These are phyloP conservation scores for Talaromyces stipitatus DNA, from an alignment of 495 filamentous ascomycete genomes.

Conservation along the genomic window DNA sequence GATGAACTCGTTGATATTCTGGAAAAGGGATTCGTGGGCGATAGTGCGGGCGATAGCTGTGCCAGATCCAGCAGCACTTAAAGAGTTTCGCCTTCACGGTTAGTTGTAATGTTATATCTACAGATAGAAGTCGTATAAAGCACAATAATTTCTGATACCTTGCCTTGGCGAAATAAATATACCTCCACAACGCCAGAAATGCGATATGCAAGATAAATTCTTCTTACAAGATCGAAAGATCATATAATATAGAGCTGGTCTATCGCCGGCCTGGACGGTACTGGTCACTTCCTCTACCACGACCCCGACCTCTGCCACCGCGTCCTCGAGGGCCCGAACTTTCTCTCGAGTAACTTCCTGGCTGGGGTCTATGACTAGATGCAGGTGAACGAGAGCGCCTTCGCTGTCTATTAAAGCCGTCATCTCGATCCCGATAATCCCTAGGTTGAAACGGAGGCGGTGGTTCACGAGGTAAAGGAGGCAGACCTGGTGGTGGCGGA, in stretches of 20 bases:
- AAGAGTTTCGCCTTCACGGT: neutral
- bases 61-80: neutral
- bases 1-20: slow-evolving; percentile 67
- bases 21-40: slow-evolving; percentile 53
- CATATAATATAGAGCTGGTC: neutral
- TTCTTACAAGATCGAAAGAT: neutral
- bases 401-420: neutral
- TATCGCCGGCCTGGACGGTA: slow-evolving; percentile 4
- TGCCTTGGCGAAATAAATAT: too few relatives aligned
- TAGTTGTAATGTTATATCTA: neutral
- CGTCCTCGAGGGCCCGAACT: neutral
- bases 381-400: neutral
- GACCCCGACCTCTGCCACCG: slow-evolving; percentile 2
- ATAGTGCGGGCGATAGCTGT: slow-evolving; percentile 17
- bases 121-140: neutral
- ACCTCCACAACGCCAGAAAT: neutral
- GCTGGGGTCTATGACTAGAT: neutral
- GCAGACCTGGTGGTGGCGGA: neutral
- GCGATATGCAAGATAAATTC: neutral
- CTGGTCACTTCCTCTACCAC: slow-evolving; percentile 6
- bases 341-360: neutral
- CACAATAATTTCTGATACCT: neutral
- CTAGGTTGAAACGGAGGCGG: slow-evolving; percentile 1
- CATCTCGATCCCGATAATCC: slow-evolving; percentile 2
- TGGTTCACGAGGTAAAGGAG: slow-evolving; percentile 2